Evolutionary conservation across 2,329 filamentous ascomycete species (phyloP).

Genomic region (Epichloe scottii): DNA sequence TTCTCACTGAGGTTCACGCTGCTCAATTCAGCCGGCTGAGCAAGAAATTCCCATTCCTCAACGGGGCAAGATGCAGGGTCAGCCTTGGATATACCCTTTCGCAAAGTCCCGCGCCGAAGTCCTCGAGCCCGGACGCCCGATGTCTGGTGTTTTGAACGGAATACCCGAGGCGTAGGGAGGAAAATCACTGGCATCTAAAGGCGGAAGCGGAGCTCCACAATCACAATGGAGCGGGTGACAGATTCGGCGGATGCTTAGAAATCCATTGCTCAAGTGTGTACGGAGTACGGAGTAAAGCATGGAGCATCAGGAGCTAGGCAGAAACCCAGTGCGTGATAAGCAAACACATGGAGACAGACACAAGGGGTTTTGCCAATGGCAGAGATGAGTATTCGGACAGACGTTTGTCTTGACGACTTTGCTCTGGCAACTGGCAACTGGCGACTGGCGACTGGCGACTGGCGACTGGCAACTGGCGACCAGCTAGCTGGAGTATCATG

Average conservation of each 20-base stretch:
- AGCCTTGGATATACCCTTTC: neutral
- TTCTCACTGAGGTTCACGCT: neutral
- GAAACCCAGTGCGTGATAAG: too few species aligned
- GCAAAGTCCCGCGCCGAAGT: neutral
- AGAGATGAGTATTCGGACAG: too few species aligned
- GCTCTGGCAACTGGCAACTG: too few species aligned
- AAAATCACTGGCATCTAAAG: neutral
- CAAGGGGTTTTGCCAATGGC: too few species aligned
- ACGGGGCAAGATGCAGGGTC: neutral
- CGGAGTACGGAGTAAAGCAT: too few species aligned
- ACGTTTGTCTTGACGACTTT: too few species aligned
- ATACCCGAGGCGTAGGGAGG: neutral
- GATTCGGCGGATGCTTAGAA: constrained; percentile 7
- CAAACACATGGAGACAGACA: too few species aligned
- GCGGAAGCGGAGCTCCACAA: constrained; percentile 5
- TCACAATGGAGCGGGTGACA: constrained; percentile 3
- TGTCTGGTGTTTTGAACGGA: neutral
- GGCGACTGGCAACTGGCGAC: too few species aligned
- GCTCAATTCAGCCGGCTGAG: neutral
- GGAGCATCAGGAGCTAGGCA: too few species aligned
- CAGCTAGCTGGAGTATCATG: too few species aligned
- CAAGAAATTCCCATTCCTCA: neutral
- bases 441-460: too few species aligned
- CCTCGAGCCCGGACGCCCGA: neutral
- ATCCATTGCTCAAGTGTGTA: neutral